phyloP scores from a whole-genome alignment of 2,329 filamentous ascomycete genomes.

The Volutella citrinella region DNA sequence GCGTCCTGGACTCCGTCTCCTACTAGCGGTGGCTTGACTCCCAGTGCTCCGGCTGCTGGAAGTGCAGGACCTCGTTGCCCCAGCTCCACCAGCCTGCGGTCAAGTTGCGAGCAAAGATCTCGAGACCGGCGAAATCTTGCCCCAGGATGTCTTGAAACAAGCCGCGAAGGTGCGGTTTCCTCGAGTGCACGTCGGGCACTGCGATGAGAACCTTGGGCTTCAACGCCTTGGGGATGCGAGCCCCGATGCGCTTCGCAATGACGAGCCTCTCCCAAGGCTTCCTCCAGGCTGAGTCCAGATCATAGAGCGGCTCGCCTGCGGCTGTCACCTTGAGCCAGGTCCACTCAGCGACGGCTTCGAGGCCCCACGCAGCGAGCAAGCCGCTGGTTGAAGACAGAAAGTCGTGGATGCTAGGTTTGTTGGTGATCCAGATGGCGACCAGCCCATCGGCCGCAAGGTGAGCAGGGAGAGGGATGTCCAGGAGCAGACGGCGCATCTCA shows the following conservation, averaged over 20 bases:
- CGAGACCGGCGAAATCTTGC: slow-evolving; percentile 56
- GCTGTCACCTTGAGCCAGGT: slow-evolving; percentile 73
- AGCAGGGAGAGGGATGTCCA: slow-evolving; percentile 52
- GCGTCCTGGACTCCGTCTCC: slow-evolving; percentile 8
- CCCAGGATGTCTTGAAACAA: slow-evolving; percentile 57
- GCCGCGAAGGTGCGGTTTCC: slow-evolving; percentile 69
- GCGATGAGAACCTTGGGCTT: slow-evolving; percentile 58
- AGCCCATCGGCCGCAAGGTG: slow-evolving; percentile 53
- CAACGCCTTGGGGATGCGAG: slow-evolving; percentile 19
- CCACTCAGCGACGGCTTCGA: slow-evolving; percentile 69
- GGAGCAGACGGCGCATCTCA: slow-evolving; percentile 49
- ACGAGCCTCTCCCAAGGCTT: slow-evolving; percentile 76
- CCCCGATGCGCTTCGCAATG: slow-evolving; percentile 48
- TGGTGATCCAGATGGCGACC: slow-evolving; percentile 76
- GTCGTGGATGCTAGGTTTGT: slow-evolving; percentile 58
- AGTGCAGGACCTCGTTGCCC: slow-evolving; percentile 71
- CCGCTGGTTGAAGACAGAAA: slow-evolving; percentile 51
- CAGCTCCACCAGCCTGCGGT: slow-evolving; percentile 76
- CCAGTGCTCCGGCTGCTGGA: slow-evolving; percentile 60
- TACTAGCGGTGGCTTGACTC: slow-evolving; percentile 12
- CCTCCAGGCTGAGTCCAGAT: slow-evolving; percentile 60
- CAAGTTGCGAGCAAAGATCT: slow-evolving; percentile 73
- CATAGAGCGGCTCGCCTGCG: slow-evolving; percentile 61
- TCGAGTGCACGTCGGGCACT: slow-evolving; percentile 73
- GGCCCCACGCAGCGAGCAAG: slow-evolving; percentile 64